Evolutionary conservation across 1,139 yeast genomes (phyloP), one percentile per base, ranked within the genome.

Genomic region (Debaryomyces psychrophilus): DNA sequence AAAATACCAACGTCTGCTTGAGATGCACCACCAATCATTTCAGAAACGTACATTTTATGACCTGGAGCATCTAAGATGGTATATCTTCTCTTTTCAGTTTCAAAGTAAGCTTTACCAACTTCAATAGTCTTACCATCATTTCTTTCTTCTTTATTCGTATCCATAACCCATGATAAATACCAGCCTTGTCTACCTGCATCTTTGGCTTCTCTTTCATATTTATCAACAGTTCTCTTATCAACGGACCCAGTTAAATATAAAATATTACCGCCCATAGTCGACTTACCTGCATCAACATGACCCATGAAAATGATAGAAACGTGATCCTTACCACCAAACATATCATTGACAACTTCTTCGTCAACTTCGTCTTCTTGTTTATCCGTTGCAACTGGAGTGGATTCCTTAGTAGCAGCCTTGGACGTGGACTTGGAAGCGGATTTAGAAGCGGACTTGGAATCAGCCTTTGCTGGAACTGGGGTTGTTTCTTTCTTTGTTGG

Each of bases 141-240:
- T 78, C 99, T 88, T 76, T 93, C 99, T 73, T 93, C 99, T 72
- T 90, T 90, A 76, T 95, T 93, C 59, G 98, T 92, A 71, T 93
- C 99, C 97, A 93, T 92, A 59, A 95, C 95, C 99, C 99, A 93
- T 9, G 98, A 92, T 61, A 93, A 77, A 68, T 93, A 93, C 99
- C 99, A 93, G 70, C 98, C 97, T 76, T 92, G 98, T 77, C 98
- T 88, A 68, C 99, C 98, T 39, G 98, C 98, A 60, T 93, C 99
- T 70, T 90, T 92, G 53, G 99, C 99, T 71, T 93, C 99, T 69
- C 93, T 84, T 75, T 95, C 98, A 67, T 92, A 92, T 71, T 93
- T 93, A 57, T 93, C 99, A 54, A 95, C 95, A n/a, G 98, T 93
- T 76, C 99, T 90, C 77, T 93, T 93, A 71, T 93, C 99, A 49